Evolutionary conservation across 1,139 yeast species (phyloP).

Genomic region (Kluyveromyces sp.): DNA sequence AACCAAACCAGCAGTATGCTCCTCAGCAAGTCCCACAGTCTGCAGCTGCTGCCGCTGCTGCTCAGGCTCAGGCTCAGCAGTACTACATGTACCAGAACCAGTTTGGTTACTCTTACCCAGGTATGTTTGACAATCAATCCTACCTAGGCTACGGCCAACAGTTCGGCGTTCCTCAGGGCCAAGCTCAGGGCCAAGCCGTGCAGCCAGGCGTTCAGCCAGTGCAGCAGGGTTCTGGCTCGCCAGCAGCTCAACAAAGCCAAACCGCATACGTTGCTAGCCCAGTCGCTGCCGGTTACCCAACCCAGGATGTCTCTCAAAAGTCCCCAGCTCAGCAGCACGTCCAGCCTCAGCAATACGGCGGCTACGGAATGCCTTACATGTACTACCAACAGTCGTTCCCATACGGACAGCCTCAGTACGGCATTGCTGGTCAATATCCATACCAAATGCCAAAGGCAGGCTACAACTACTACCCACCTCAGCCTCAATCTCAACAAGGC

Average conservation of each 20-base stretch:
- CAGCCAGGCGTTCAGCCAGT: slow-evolving; percentile 1
- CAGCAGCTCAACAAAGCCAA: slow-evolving; percentile 10
- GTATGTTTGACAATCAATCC: slow-evolving; percentile 29
- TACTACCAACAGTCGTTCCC: slow-evolving; percentile 32
- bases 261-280: slow-evolving; percentile 15
- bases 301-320: slow-evolving; percentile 14
- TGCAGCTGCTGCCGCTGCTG: slow-evolving; percentile 17
- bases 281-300: slow-evolving; percentile 8
- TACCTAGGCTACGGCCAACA: slow-evolving; percentile 24
- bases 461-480: slow-evolving; percentile 26
- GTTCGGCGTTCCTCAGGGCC: slow-evolving; percentile 14
- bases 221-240: slow-evolving; percentile 11
- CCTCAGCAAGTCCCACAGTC: slow-evolving; percentile 19
- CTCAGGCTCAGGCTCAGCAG: slow-evolving; percentile 28
- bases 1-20: slow-evolving; percentile 14
- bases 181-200: slow-evolving; percentile 9
- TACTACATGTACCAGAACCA: slow-evolving; percentile 31
- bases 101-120: slow-evolving; percentile 34
- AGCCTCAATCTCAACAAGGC: slow-evolving; percentile 19
- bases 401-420: slow-evolving; percentile 31
- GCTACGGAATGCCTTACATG: slow-evolving; percentile 29
- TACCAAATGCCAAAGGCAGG: slow-evolving; percentile 30
- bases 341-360: slow-evolving; percentile 24
- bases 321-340: slow-evolving; percentile 21
- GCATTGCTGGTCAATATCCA: slow-evolving; percentile 30